These are phyloP conservation scores for Tolypocladium sp. DNA, from an alignment of 2,329 filamentous ascomycete genomes.

Conservation along the genomic window DNA sequence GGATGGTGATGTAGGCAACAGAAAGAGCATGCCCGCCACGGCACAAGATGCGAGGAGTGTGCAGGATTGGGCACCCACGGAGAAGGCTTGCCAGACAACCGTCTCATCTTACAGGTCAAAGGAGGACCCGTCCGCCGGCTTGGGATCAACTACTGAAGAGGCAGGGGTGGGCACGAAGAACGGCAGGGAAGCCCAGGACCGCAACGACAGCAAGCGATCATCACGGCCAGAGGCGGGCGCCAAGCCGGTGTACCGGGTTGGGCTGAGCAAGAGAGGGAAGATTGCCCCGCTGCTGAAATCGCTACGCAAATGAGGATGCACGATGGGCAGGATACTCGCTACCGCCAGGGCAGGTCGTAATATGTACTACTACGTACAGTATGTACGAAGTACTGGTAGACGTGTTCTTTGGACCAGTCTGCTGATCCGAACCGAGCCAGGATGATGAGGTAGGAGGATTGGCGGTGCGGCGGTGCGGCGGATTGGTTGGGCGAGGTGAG, in stretches of 20 bases:
- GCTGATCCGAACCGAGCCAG: neutral
- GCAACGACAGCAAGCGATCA: neutral
- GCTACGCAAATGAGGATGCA: constrained; percentile 27
- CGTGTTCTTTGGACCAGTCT: neutral
- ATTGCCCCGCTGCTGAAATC: constrained; percentile 44
- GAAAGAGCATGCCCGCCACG: neutral
- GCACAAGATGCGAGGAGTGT: neutral
- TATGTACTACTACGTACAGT: neutral
- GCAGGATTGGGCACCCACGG: neutral
- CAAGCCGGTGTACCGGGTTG: constrained; percentile 36
- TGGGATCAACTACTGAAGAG: neutral
- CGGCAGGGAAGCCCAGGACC: neutral
- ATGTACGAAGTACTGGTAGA: neutral
- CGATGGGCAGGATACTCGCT: neutral
- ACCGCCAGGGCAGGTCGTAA: too few species aligned
- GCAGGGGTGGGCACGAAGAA: constrained; percentile 3
- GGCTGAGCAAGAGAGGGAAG: constrained; percentile 38
- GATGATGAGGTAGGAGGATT: neutral
- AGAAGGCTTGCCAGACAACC: neutral
- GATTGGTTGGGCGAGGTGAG: neutral
- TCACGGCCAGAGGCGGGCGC: constrained; percentile 1
- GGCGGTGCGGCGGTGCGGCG: neutral
- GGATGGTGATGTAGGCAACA: neutral
- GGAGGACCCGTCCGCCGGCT: neutral
- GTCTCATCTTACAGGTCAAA: neutral